Evolutionary conservation across 495 filamentous ascomycete species (phyloP).

Genomic region (Talaromyces trachyspermus): DNA sequence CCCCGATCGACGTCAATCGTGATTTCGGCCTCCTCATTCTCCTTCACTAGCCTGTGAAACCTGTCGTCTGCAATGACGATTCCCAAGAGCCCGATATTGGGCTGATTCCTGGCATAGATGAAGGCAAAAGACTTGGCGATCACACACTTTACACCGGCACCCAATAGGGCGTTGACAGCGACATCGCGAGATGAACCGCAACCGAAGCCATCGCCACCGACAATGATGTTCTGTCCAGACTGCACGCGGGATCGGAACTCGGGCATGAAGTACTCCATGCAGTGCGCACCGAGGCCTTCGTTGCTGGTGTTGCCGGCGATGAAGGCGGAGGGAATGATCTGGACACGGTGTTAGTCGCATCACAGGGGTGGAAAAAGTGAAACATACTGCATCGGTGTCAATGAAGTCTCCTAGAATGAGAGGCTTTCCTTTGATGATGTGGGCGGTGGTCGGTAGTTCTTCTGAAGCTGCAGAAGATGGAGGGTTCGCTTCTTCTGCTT

Average conservation of each 20-base stretch:
- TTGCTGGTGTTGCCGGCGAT: conserved; percentile 17
- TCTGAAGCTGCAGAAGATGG: too few species aligned
- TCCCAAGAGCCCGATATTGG: conserved; percentile 21
- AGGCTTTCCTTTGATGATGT: conserved; percentile 12
- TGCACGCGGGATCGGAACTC: conserved; percentile 20
- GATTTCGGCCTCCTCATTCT: conserved; percentile 16
- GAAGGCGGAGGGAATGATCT: conserved; percentile 15
- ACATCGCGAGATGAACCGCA: conserved; percentile 25
- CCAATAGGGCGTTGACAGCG: conserved; percentile 22
- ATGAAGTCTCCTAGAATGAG: conserved; percentile 24
- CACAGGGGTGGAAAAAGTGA: not conserved
- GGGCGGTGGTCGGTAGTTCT: not conserved
- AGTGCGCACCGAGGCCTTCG: conserved; percentile 21
- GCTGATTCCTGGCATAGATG: conserved; percentile 28
- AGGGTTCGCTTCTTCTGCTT: too few species aligned
- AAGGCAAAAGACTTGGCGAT: conserved; percentile 27
- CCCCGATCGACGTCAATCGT: conserved; percentile 15
- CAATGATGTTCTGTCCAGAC: conserved; percentile 21
- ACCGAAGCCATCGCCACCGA: conserved; percentile 25
- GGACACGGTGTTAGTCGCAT: not conserved
- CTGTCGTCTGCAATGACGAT: conserved; percentile 17
- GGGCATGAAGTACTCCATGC: conserved; percentile 21
- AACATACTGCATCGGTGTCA: conserved; percentile 22
- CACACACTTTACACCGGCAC: conserved; percentile 20
- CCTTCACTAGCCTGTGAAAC: conserved; percentile 22